Evolutionary conservation across 371 early-diverging fungal genomes (phyloP).

Genomic region (Mucor sp.): DNA sequence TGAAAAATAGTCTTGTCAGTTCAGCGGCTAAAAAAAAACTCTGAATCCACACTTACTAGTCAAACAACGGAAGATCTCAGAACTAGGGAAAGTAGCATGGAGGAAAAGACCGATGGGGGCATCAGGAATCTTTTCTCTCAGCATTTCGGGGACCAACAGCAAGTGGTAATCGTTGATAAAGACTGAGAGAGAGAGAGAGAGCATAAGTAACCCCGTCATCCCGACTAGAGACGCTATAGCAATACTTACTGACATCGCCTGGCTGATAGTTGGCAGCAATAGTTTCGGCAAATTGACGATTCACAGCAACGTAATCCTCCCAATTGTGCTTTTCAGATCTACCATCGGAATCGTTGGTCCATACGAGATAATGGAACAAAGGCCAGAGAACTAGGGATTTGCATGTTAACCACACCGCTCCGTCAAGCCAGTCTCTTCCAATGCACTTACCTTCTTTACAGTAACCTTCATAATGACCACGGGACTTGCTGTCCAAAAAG

Average conservation of each 20-base stretch:
- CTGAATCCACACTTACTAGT: constrained; percentile 62
- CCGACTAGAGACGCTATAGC: neutral
- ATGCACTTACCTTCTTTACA: constrained; percentile 74
- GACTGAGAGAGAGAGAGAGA: constrained; percentile 72
- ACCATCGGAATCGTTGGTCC: constrained; percentile 67
- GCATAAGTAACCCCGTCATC: neutral
- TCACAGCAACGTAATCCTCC: constrained; percentile 86
- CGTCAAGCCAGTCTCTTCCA: neutral
- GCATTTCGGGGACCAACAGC: constrained; percentile 87
- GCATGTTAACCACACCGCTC: neutral
- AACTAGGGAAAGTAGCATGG: constrained; percentile 97
- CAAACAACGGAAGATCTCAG: constrained; percentile 93
- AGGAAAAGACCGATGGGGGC: constrained; percentile 95
- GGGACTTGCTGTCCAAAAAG: constrained; percentile 68
- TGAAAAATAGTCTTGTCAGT: neutral
- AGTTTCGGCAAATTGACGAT: constrained; percentile 80
- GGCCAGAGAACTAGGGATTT: constrained; percentile 85
- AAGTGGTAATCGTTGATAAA: constrained; percentile 99
- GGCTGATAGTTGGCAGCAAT: constrained; percentile 71
- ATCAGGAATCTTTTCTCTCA: constrained; percentile 78
- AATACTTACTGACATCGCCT: constrained; percentile 80
- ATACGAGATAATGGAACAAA: constrained; percentile 91
- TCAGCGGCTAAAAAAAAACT: neutral
- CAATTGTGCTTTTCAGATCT: constrained; percentile 73
- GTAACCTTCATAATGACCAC: constrained; percentile 83